Evolutionary conservation across 805 yeast species (phyloP).

Genomic region (Zygoascus bituminiphila): DNA sequence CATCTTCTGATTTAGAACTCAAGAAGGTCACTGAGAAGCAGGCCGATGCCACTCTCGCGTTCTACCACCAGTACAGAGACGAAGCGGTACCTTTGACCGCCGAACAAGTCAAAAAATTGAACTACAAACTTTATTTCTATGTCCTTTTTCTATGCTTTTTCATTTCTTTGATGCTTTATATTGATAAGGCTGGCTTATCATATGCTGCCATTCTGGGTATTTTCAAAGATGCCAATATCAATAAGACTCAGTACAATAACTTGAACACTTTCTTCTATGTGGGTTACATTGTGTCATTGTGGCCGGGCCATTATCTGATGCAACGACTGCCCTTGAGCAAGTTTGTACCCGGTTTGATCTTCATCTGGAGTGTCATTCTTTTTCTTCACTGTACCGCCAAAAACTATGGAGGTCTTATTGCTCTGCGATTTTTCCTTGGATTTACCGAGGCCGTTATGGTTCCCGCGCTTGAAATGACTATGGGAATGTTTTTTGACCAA

Average conservation of each 20-base stretch:
- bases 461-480: conserved; percentile 38
- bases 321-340: conserved; percentile 36
- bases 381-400: conserved; percentile 18
- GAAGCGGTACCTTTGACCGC: conserved; percentile 2
- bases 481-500: neutral
- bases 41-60: conserved; percentile 7
- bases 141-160: conserved; percentile 2
- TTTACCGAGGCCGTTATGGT: conserved; percentile 43
- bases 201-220: conserved; percentile 35
- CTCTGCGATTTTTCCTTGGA: conserved; percentile 39
- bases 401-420: conserved; percentile 37
- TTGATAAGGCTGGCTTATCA: conserved; percentile 38
- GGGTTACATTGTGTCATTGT: conserved; percentile 40
- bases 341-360: conserved; percentile 25
- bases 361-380: conserved; percentile 33
- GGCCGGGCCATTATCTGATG: conserved; percentile 36
- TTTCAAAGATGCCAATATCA: conserved; percentile 25
- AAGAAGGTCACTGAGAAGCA: conserved; percentile 3
- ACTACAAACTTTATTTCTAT: conserved; percentile 2
- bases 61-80: conserved; percentile 3
- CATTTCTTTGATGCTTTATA: conserved; percentile 21
- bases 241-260: conserved; percentile 42
- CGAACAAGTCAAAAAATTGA: conserved; percentile 6
- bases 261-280: conserved; percentile 38
- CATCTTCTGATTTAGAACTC: neutral